Conservation (phyloP, 2,329 filamentous ascomycete genomes). For the Alternaria angustiovoidea region DNA sequence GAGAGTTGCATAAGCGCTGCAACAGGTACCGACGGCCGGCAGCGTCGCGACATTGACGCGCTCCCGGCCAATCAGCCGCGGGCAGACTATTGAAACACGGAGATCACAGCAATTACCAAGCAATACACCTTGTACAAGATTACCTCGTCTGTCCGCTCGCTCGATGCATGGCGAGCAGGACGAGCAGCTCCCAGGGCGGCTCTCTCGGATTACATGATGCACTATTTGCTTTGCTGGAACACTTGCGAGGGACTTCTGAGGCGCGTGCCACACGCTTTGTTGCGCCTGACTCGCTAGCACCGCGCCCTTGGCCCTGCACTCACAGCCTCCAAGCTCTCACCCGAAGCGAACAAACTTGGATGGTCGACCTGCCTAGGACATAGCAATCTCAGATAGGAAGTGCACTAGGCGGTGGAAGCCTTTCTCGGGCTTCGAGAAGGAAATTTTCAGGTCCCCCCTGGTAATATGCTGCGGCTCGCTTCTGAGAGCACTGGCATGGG, state of each 20-base stretch:
- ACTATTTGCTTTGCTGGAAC: slow-evolving; percentile 20
- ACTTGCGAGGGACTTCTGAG: slow-evolving; percentile 10
- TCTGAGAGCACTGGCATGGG: slow-evolving; percentile 13
- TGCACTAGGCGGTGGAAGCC: slow-evolving; percentile 12
- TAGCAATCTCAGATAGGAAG: slow-evolving; percentile 13
- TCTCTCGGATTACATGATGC: slow-evolving; percentile 3
- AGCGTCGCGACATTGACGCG: slow-evolving; percentile 19
- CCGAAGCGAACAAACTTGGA: slow-evolving; percentile 2
- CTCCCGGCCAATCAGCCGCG: slow-evolving; percentile 14
- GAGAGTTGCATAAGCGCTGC: slow-evolving; percentile 23
- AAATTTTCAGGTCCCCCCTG: slow-evolving; percentile 5
- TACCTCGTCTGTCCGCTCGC: not conserved
- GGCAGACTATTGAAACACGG: not conserved
- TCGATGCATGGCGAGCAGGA: slow-evolving; percentile 1
- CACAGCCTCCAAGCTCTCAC: slow-evolving; percentile 5
- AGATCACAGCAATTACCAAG: not conserved
- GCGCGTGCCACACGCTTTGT: slow-evolving; percentile 20
- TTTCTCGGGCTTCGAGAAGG: slow-evolving; percentile 11
- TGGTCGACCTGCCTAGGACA: not conserved
- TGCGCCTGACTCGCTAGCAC: slow-evolving; percentile 29
- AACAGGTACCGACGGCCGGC: not conserved
- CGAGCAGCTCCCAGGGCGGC: not conserved
- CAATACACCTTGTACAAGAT: not conserved
- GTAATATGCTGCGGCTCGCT: slow-evolving; percentile 20
- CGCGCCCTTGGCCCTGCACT: slow-evolving; percentile 15